phyloP scores from a whole-genome alignment of 2,329 filamentous ascomycete species.

The Hypocrella siamensis region DNA sequence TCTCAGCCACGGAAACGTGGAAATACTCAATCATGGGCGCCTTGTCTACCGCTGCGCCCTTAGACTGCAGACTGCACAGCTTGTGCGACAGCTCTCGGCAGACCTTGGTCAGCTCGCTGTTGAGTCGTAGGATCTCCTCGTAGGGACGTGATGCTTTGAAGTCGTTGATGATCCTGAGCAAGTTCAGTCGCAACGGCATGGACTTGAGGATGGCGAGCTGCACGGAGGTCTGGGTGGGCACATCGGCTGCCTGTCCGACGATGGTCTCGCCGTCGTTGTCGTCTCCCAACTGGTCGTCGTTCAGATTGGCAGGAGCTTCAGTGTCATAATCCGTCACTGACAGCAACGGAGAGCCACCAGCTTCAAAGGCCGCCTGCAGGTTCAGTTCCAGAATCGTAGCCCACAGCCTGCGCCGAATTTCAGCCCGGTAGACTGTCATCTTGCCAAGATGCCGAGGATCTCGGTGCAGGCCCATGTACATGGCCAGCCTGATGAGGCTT shows the following conservation, averaged over 20 bases:
- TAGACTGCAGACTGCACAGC: constrained; percentile 18
- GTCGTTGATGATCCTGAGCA: constrained; percentile 30
- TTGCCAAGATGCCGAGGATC: constrained; percentile 34
- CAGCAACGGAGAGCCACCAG: constrained; percentile 33
- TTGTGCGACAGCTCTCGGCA: constrained; percentile 16
- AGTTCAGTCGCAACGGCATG: constrained; percentile 24
- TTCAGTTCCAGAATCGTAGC: constrained; percentile 37
- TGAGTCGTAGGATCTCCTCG: constrained; percentile 29
- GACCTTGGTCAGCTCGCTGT: constrained; percentile 25
- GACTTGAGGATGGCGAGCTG: constrained; percentile 29
- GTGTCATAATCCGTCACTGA: constrained; percentile 32
- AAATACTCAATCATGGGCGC: constrained; percentile 16
- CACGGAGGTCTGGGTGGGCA: constrained; percentile 29
- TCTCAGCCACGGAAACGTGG: constrained; percentile 25
- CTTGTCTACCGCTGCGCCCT: constrained; percentile 4
- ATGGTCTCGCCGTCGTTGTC: constrained; percentile 12
- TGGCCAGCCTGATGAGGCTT: constrained; percentile 32
- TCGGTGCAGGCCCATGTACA: constrained; percentile 42
- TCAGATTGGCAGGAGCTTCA: constrained; percentile 29
- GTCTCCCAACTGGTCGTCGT: constrained; percentile 34
- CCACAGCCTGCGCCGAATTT: constrained; percentile 42
- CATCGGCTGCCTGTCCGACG: constrained; percentile 3
- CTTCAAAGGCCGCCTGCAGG: constrained; percentile 33
- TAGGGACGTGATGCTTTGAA: constrained; percentile 26
- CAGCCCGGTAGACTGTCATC: constrained; percentile 30